Base-by-base conservation (phyloP, 352 stramenopile genomes). In the Globisporangium echinulatum region DNA sequence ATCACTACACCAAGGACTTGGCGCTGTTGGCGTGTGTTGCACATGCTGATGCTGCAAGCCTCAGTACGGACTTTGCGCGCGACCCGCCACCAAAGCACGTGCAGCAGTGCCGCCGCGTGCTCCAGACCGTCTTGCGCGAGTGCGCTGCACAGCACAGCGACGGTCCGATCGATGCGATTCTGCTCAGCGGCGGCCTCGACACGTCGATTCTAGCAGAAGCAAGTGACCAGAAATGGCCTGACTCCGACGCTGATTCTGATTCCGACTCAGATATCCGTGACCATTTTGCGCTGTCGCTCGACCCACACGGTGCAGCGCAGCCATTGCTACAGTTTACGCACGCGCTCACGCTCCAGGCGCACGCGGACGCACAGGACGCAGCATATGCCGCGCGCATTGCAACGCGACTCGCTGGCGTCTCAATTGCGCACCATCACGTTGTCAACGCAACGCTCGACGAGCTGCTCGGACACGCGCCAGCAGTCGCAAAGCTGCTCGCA, bases 1-100 rank as follows among this genome's bases (percentile, higher is more conserved):
- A 89, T 49, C 82, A 91, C 25, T 89, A 91, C 68, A 84, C 77
- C 39, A 91, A 89, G 15, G 78, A 87, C 33, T 33, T 82, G 37
- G 56, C 59, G 19, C 75, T 78, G 19, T 69, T 88, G 33, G 60
- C 67, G 13, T 63, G 69, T 7, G 61, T 78, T 33, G 67, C 78
- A 9, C 49, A 58, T 11, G 75, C 78, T 42, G 64, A 73, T 5
- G 46, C 67, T 17, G 48, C 68, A 10, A 66, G 73, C 38, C 37
- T 71, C 2, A 70, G 67, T 38, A 69, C 72, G 1, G 79, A 91
- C 52, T 87, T 73, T 53, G 52, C 88, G 0, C 78, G 69, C n/a
- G 54, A 72, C 0, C 15, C 61, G 6, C 75, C 77, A 11, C 67
- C 73, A 0, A 5, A 11, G 1, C 65, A 69, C 14, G 68, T 82